Evolutionary conservation across 139 green algal genomes (phyloP).

Genomic region (Coccomyxa sp.): DNA sequence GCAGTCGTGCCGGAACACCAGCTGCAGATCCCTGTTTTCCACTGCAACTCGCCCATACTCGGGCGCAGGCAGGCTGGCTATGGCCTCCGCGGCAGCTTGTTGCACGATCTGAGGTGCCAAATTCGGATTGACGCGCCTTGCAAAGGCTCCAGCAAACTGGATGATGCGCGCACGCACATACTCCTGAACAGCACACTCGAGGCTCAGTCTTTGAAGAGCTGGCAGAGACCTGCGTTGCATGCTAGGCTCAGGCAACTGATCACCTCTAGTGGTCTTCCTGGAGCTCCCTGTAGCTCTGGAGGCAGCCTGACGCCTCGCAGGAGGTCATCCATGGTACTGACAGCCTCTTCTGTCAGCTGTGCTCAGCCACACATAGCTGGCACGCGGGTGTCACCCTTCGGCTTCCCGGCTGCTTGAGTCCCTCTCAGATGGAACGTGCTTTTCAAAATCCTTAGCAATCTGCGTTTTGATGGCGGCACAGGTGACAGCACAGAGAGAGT

Average conservation of each 20-base stretch:
- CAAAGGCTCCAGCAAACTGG: slow-evolving; percentile 54
- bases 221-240: background rate
- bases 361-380: too few species aligned
- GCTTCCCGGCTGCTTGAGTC: too few species aligned
- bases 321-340: background rate
- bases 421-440: too few species aligned
- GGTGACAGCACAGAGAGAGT: too few species aligned
- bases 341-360: background rate
- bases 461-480: too few species aligned
- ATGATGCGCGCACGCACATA: slow-evolving; percentile 53
- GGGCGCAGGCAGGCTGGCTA: slow-evolving; percentile 49
- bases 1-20: slow-evolving; percentile 90
- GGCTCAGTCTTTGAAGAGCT: background rate
- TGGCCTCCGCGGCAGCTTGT: slow-evolving; percentile 43
- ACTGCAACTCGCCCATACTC: slow-evolving; percentile 50
- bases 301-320: background rate
- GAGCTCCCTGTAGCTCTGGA: background rate
- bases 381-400: too few species aligned
- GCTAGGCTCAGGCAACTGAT: background rate
- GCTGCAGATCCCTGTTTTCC: slow-evolving; percentile 70
- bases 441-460: too few species aligned
- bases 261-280: background rate
- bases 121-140: slow-evolving; percentile 29
- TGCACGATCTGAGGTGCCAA: slow-evolving; percentile 44
- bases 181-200: slow-evolving; percentile 39